A percentile compares a stretch with the other conserved stretches of the same genome.
phyloP scores from a whole-genome alignment of 2,329 filamentous ascomycete genomes.

The Pezicula radicicola region DNA sequence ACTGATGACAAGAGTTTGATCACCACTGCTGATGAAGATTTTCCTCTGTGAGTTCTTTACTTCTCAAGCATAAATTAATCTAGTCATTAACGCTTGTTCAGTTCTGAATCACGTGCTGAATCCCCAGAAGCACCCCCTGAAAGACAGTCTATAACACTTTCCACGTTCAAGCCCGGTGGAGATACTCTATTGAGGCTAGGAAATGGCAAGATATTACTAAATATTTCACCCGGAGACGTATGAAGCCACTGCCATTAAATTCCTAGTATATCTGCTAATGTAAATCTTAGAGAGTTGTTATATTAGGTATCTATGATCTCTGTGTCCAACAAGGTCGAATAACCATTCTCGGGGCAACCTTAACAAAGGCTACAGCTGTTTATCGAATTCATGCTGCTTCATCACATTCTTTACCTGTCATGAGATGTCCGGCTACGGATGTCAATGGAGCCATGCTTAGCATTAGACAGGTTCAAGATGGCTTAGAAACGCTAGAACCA shows the following conservation, averaged over 20 bases:
- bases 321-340: constrained; percentile 58
- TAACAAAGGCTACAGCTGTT: constrained; percentile 44
- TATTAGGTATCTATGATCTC: constrained; percentile 68
- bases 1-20: too few relatives aligned
- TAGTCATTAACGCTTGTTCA: constrained; percentile 27
- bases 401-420: constrained; percentile 67
- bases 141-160: constrained; percentile 36
- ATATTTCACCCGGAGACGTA: constrained; percentile 49
- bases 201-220: constrained; percentile 39
- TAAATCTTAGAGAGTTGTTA: constrained; percentile 49
- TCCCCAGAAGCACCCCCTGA: constrained; percentile 15
- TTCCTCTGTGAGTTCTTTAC: constrained; percentile 11
- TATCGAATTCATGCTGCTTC: constrained; percentile 64
- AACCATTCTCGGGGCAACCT: constrained; percentile 61
- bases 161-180: constrained; percentile 41
- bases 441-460: constrained; percentile 52
- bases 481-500: constrained; percentile 50
- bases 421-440: constrained; percentile 46
- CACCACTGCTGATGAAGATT: too few relatives aligned
- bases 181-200: constrained; percentile 37
- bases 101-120: constrained; percentile 19
- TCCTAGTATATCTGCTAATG: constrained; percentile 9
- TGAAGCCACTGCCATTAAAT: background rate
- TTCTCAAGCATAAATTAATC: background rate
- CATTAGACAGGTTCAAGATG: constrained; percentile 45